phyloP scores from a whole-genome alignment of 371 early-diverging fungal species.

The Rhizopus stolonifer region DNA sequence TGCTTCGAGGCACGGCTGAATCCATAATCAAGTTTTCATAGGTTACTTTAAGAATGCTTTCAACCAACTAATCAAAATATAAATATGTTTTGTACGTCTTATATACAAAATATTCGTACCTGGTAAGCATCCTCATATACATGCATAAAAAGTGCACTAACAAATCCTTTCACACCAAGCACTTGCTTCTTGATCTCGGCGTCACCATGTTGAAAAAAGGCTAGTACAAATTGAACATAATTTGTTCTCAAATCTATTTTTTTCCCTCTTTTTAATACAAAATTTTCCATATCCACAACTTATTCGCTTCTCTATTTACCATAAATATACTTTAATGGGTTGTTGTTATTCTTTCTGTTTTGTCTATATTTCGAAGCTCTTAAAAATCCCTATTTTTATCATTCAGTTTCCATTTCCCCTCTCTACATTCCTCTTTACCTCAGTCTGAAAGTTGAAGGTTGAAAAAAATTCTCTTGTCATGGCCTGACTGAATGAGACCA shows the following conservation, averaged over 20 bases:
- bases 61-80: slow-evolving; percentile 67
- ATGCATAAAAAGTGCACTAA: slow-evolving; percentile 65
- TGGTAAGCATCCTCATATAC: slow-evolving; percentile 65
- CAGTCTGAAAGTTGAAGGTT: slow-evolving; percentile 48
- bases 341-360: slow-evolving; percentile 33
- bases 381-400: slow-evolving; percentile 36
- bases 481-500: slow-evolving; percentile 40
- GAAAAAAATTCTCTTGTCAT: slow-evolving; percentile 40
- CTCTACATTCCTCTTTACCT: slow-evolving; percentile 18
- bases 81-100: no score
- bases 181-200: slow-evolving; percentile 64
- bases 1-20: slow-evolving; percentile 48
- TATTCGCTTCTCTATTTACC: slow-evolving; percentile 27
- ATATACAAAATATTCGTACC: slow-evolving; percentile 31
- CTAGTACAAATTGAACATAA: slow-evolving; percentile 72
- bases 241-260: slow-evolving; percentile 57
- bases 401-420: not conserved
- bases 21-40: slow-evolving; percentile 70
- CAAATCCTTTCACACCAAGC: slow-evolving; percentile 67
- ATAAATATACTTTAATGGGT: slow-evolving; percentile 42
- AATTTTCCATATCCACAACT: not conserved
- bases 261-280: not conserved
- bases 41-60: slow-evolving; percentile 57
- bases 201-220: slow-evolving; percentile 76
- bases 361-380: slow-evolving; percentile 46